Evolutionary conservation across 1,139 yeast species (phyloP).

Genomic region (Tardiomyces depauwii): DNA sequence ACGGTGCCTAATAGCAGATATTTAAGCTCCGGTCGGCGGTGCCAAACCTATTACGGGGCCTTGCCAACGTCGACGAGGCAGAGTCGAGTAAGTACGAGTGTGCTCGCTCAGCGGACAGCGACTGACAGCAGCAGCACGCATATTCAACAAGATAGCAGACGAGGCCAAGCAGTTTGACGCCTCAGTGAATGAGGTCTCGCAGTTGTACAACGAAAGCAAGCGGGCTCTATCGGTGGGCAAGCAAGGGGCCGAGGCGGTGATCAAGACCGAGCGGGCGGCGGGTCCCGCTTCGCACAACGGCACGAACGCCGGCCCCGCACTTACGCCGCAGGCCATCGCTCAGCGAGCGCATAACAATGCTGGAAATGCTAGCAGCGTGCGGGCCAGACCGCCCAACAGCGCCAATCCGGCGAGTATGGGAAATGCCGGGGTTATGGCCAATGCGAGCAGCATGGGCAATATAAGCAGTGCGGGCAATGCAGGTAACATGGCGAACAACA

Average conservation of each 20-base stretch:
- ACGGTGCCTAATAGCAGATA: conserved; percentile 7
- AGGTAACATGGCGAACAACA: too few species aligned
- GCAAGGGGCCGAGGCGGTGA: conserved; percentile 1
- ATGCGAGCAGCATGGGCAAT: too few species aligned
- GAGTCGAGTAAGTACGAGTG: conserved; percentile 6
- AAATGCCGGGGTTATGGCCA: too few species aligned
- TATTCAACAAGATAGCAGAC: conserved; percentile 6
- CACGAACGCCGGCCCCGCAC: conserved; percentile 2
- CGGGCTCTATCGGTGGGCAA: conserved; percentile 2
- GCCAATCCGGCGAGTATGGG: too few species aligned
- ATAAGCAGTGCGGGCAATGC: too few species aligned
- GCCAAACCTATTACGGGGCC: conserved; percentile 12
- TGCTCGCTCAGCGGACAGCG: too few species aligned
- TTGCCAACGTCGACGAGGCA: conserved; percentile 15
- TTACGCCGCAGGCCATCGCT: conserved; percentile 5
- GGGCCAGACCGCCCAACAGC: too few species aligned
- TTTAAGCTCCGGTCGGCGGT: conserved; percentile 13
- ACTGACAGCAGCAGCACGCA: conserved; percentile 1
- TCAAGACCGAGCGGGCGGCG: conserved; percentile 5
- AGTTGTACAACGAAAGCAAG: conserved; percentile 5
- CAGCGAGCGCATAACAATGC: conserved; percentile 4
- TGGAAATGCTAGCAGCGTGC: too few species aligned
- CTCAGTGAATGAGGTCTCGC: conserved; percentile 7
- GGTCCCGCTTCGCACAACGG: conserved; percentile 1
- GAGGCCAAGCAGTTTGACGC: conserved; percentile 6